These are phyloP conservation scores for Trichoderma asperelloides DNA, from an alignment of 495 filamentous ascomycete species.

Conservation along the genomic window DNA sequence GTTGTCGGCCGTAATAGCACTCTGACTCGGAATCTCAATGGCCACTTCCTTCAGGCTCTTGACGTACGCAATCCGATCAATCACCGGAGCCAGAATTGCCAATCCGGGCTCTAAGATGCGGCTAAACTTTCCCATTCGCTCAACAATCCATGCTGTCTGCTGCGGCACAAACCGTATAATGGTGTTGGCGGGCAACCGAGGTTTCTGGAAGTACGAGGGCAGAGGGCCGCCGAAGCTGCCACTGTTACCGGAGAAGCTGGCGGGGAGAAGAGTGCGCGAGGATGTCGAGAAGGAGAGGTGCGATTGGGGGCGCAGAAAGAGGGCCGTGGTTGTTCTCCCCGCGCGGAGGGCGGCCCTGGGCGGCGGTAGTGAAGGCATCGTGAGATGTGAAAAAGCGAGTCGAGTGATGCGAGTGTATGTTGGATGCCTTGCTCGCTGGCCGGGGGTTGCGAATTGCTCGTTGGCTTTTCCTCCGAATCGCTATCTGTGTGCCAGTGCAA, in stretches of 20 bases:
- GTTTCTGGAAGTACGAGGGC: conserved; percentile 48
- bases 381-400: background rate
- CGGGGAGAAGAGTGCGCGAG: background rate
- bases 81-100: conserved; percentile 77
- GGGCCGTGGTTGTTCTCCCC: background rate
- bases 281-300: background rate
- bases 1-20: conserved; percentile 96
- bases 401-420: background rate
- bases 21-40: conserved; percentile 51
- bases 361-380: background rate
- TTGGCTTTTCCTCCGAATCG: background rate
- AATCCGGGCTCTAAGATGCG: conserved; percentile 86
- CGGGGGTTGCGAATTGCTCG: background rate
- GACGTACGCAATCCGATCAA: conserved; percentile 96
- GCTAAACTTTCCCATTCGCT: conserved; percentile 96
- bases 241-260: conserved; percentile 5
- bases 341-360: background rate
- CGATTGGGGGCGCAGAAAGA: background rate
- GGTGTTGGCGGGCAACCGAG: conserved; percentile 78
- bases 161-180: conserved; percentile 95
- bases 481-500: background rate
- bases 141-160: conserved; percentile 98
- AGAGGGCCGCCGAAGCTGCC: conserved; percentile 26
- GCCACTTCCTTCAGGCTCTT: conserved; percentile 48
- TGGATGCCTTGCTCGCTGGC: background rate